Conservation (phyloP, 176 grass and related monocot species). For the Melocanna baccifera region DNA sequence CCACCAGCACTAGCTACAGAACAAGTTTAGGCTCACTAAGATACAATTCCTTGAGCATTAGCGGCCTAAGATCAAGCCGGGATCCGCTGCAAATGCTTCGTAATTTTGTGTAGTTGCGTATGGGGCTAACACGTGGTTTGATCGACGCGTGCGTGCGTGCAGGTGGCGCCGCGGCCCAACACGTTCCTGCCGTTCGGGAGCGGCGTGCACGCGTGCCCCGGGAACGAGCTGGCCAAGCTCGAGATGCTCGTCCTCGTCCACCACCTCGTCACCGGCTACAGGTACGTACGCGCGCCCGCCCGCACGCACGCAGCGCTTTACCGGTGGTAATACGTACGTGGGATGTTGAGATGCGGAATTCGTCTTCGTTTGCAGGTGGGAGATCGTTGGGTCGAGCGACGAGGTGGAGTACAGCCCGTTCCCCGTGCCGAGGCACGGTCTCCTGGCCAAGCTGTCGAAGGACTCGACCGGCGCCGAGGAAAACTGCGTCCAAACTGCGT, state of each 20-base stretch:
- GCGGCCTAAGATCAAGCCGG: neutral
- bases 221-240: slow-evolving; percentile 72
- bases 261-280: slow-evolving; percentile 61
- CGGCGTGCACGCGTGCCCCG: slow-evolving; percentile 68
- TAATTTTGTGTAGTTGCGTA: neutral
- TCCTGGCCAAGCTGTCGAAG: slow-evolving; percentile 46
- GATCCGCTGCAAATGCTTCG: neutral
- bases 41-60: neutral
- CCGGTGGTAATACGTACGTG: neutral
- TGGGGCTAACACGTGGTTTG: neutral
- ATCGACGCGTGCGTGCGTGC: neutral
- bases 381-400: slow-evolving; percentile 40
- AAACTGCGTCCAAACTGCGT: neutral
- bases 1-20: neutral
- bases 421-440: slow-evolving; percentile 62
- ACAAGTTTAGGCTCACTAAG: neutral
- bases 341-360: neutral
- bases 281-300: slow-evolving; percentile 11
- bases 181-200: slow-evolving; percentile 71
- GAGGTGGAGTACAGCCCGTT: slow-evolving; percentile 73
- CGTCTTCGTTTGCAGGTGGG: slow-evolving; percentile 39
- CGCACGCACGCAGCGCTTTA: neutral
- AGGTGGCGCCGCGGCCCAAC: slow-evolving; percentile 50
- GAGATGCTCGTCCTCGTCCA: slow-evolving; percentile 67
- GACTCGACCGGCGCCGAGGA: neutral